phyloP scores from a whole-genome alignment of 1,284 basidiomycete species.

The Trametes pubescens region DNA sequence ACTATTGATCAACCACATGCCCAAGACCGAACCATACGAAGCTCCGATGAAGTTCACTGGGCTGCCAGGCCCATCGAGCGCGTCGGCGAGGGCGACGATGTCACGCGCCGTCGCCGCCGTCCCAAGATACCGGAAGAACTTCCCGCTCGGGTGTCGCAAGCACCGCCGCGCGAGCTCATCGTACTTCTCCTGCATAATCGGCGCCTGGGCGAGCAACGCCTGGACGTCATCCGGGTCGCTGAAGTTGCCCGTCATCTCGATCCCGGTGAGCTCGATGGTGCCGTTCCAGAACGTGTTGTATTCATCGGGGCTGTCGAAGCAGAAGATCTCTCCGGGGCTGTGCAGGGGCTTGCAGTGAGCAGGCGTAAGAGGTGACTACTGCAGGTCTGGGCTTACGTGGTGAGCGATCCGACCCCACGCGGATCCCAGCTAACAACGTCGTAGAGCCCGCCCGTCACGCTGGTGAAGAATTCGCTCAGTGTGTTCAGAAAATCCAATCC shows the following conservation, averaged over 20 bases:
- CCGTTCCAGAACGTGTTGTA: conserved; percentile 20
- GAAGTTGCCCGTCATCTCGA: conserved; percentile 16
- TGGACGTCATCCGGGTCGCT: conserved; percentile 5
- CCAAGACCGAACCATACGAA: conserved; percentile 22
- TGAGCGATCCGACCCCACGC: conserved; percentile 17
- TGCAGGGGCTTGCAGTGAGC: too few species aligned
- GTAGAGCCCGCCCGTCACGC: conserved; percentile 11
- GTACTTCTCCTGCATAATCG: conserved; percentile 20
- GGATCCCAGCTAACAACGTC: conserved; percentile 21
- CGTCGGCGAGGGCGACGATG: conserved; percentile 20
- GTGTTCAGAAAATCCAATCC: neutral
- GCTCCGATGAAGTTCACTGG: conserved; percentile 22
- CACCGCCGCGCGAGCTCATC: conserved; percentile 10
- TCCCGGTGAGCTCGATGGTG: conserved; percentile 12
- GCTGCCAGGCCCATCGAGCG: conserved; percentile 21
- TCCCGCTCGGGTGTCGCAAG: conserved; percentile 1
- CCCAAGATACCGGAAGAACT: conserved; percentile 20
- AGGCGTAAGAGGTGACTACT: neutral
- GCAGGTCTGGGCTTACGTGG: conserved; percentile 6
- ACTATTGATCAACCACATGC: conserved; percentile 27
- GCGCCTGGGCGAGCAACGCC: conserved; percentile 11
- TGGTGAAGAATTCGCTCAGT: neutral
- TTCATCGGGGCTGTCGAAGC: conserved; percentile 14
- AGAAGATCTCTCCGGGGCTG: conserved; percentile 16
- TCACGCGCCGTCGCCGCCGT: conserved; percentile 26